Evolutionary conservation across 2,329 filamentous ascomycete species (phyloP).

Genomic region (Ophiostoma australiae): DNA sequence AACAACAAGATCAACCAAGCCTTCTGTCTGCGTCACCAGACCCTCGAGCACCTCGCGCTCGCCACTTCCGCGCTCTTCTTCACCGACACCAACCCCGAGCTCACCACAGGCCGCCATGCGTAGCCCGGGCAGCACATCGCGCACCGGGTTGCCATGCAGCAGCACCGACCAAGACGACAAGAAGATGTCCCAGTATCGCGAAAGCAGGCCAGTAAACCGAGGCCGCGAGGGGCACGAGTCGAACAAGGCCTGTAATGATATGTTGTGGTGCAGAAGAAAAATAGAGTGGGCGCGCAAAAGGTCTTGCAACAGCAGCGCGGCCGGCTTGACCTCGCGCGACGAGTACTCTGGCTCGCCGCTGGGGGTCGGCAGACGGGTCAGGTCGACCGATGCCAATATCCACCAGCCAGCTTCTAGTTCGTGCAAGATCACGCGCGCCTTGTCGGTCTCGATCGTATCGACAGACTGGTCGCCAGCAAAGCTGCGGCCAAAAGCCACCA

Average conservation of each 20-base stretch:
- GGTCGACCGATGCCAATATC: conserved; percentile 61
- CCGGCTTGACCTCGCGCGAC: conserved; percentile 80
- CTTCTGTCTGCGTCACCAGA: conserved; percentile 72
- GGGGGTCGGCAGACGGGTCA: conserved; percentile 36
- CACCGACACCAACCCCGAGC: conserved; percentile 87
- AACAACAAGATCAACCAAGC: conserved; percentile 81
- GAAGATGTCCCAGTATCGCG: conserved; percentile 73
- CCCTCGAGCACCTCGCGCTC: conserved; percentile 91
- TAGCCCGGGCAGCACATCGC: conserved; percentile 73
- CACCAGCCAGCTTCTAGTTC: conserved; percentile 93
- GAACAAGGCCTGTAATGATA: conserved; percentile 61
- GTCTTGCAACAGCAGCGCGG: conserved; percentile 71
- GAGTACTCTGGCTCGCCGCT: conserved; percentile 65
- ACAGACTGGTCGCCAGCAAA: conserved; percentile 75
- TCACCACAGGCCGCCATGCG: conserved; percentile 88
- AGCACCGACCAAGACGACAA: conserved; percentile 79
- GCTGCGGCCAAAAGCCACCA: conserved; percentile 85
- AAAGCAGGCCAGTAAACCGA: conserved; percentile 67
- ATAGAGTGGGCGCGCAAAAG: conserved; percentile 74
- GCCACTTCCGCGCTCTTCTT: conserved; percentile 90
- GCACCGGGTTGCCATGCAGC: conserved; percentile 80
- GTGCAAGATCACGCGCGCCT: conserved; percentile 74
- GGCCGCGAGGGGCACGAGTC: conserved; percentile 57
- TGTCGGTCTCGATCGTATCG: conserved; percentile 86
- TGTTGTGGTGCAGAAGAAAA: conserved; percentile 83